Evolutionary conservation across 352 stramenopile species (phyloP), one percentile per base, ranked within the genome.

Genomic region (Phytophthora tentaculata): DNA sequence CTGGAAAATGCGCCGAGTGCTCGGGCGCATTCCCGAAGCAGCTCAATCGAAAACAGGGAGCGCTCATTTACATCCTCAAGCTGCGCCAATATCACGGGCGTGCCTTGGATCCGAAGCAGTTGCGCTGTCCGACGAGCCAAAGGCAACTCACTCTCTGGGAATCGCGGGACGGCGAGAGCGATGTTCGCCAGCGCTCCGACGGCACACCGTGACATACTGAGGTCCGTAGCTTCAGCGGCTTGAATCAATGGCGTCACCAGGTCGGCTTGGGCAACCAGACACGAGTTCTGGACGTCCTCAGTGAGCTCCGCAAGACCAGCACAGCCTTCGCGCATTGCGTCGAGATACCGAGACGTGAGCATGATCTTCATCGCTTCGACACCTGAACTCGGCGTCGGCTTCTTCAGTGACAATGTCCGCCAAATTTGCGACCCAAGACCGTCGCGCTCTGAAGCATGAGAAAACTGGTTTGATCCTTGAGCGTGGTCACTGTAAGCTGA

Each of bases 321-420:
- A 64, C 85, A 95, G 26, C 83, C 87, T 79, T 95, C 87, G 3
- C 82, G 81, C 70, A 92, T 88, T 10, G 78, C 82, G 41, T 95
- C 87, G 12, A 83, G 45, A 49, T 80, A 91, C 48, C 80, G 80
- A 26, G 85, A 94, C 9, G 84, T 91, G 20, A 95, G 63, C 87
- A 95, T 95, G 55, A 93, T 91, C 68, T 92, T 91, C 82, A 95
- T 92, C 20, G 84, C 85, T 32, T 94, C 84, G 9, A 93, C 79
- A 39, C 87, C 87, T 7, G 87, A 95, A 37, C 60, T 80, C 9
- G 83, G 81, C 20, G 80, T 88, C 14, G 71, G 71, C 23, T 74
- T 76, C 5, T 80, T 75, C 1, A 79, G 68, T 19, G 77, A 73
- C 7, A 90, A 69, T 28, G 83, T 85, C 26, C 76, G 75, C 85